Base-by-base conservation (phyloP, 2,329 filamentous ascomycete species). In the Calycina herbarum region DNA sequence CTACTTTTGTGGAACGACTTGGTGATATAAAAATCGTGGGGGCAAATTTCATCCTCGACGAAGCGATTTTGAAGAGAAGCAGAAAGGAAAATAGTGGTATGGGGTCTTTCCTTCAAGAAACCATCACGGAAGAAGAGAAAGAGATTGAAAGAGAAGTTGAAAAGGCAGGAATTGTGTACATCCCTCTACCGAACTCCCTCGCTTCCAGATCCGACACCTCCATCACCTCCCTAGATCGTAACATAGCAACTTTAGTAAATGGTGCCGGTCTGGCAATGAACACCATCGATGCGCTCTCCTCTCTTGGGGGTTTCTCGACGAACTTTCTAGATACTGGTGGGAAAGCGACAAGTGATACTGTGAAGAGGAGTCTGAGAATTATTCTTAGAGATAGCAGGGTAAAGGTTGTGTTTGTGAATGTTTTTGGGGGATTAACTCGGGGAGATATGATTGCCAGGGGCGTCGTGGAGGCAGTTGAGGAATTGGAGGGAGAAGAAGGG, bases 241-340 rank as follows among this genome's bases (percentile, higher is more conserved):
- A 87, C 68, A 89, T 96, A 62, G 93, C 92, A 45, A 96, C 91
- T 0, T 81, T 96, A 69, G 92, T 96, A 69, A 97, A 97, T 74
- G 93, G 93, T 56, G 93, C 94, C 0, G 93, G 93, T 0, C 84
- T 97, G 1, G 93, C 93, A 0, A 95, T 97, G 91, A 95, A 95
- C 76, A 96, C 93, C 0, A 88, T 94, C 66, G 93, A 97, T 76
- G 90, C 91, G 0, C 85, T 97, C 1, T 82, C 85, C 2, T 79
- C 86, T 13, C 85, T 86, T 63, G 89, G 89, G 8, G 91, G 91
- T 1, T 78, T 82, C 40, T 89, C 89, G 29, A 87, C 92, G 11
- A 97, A 97, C 73, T 96, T 97, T 76, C 83, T 97, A 63, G 93
- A 97, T 76, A 96, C 92, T 0, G 93, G 94, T 33, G 93, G 93